Conservation (phyloP, 768 basidiomycete genomes). For the Phanerochaete carnosa region DNA sequence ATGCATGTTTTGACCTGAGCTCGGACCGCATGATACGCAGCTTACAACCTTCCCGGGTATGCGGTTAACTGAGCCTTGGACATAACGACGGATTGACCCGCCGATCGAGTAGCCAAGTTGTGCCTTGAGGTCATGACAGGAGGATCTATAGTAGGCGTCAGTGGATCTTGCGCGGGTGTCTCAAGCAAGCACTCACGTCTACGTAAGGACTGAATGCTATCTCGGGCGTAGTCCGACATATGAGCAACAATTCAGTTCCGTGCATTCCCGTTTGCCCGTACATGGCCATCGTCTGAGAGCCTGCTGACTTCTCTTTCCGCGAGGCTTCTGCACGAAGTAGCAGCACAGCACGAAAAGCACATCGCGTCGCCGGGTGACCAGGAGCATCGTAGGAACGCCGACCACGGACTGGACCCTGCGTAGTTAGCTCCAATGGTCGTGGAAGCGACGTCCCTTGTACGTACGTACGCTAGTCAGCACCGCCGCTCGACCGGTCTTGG, state of each 20-base stretch:
- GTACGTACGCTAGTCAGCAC: slow-evolving; percentile 1
- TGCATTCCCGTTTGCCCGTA: not conserved
- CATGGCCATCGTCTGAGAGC: not conserved
- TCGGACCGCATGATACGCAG: slow-evolving; percentile 1
- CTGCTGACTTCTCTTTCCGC: not conserved
- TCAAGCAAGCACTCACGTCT: slow-evolving; percentile 8
- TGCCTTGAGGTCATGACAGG: slow-evolving; percentile 5
- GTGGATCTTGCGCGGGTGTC: slow-evolving; percentile 11
- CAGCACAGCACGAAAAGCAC: not conserved
- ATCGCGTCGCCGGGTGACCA: not conserved
- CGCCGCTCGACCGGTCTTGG: not conserved
- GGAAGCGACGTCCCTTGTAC: not conserved
- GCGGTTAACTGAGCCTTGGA: not conserved
- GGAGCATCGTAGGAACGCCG: not conserved
- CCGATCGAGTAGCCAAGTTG: slow-evolving; percentile 2
- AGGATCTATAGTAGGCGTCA: slow-evolving; percentile 10
- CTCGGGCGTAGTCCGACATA: slow-evolving; percentile 9
- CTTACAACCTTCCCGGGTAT: not conserved
- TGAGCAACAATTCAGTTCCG: slow-evolving; percentile 1
- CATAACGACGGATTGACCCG: slow-evolving; percentile 11
- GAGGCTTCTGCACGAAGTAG: not conserved
- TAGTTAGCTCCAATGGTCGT: not conserved
- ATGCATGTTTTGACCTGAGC: not conserved
- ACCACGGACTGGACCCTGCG: not conserved
- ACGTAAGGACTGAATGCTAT: slow-evolving; percentile 13